Evolutionary conservation across 1,284 basidiomycete species (phyloP).

Genomic region (Chalciporus sp.): DNA sequence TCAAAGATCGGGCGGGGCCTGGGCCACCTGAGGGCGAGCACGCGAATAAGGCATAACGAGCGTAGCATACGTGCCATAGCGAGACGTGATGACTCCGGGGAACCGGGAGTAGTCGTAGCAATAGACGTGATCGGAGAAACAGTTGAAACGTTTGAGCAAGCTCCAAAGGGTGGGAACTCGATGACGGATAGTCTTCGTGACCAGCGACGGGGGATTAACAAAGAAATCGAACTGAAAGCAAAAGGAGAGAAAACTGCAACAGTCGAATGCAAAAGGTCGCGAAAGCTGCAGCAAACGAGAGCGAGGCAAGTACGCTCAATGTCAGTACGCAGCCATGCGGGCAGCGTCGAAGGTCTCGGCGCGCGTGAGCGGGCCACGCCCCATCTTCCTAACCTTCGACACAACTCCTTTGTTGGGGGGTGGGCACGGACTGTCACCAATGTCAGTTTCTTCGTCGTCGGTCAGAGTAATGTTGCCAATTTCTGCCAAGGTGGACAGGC

Average conservation of each 20-base stretch:
- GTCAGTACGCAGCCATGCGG: conserved; percentile 43
- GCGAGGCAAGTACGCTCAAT: background rate
- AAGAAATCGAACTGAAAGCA: conserved; percentile 12
- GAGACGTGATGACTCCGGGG: conserved; percentile 11
- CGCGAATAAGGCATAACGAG: conserved; percentile 12
- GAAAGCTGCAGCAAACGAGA: conserved; percentile 7
- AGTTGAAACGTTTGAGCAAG: conserved; percentile 2
- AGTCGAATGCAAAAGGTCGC: conserved; percentile 2
- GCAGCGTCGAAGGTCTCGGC: conserved; percentile 67
- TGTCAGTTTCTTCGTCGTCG: conserved; percentile 73
- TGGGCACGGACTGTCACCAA: conserved; percentile 81
- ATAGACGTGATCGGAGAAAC: conserved; percentile 11
- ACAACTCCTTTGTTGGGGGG: conserved; percentile 58
- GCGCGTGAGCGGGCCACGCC: conserved; percentile 48
- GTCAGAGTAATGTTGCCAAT: conserved; percentile 57
- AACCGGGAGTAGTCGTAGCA: conserved; percentile 10
- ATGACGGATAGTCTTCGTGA: conserved; percentile 10
- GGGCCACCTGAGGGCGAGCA: conserved; percentile 10
- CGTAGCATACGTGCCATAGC: conserved; percentile 17
- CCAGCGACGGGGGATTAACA: conserved; percentile 5
- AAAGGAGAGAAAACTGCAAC: background rate
- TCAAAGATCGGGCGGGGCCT: conserved; percentile 11
- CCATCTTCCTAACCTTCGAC: conserved; percentile 57
- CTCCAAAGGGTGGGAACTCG: conserved; percentile 5
- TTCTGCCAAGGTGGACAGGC: conserved; percentile 65